Conservation (phyloP, 2,329 filamentous ascomycete species). For the Aspergillus fumigatiaffinis region DNA sequence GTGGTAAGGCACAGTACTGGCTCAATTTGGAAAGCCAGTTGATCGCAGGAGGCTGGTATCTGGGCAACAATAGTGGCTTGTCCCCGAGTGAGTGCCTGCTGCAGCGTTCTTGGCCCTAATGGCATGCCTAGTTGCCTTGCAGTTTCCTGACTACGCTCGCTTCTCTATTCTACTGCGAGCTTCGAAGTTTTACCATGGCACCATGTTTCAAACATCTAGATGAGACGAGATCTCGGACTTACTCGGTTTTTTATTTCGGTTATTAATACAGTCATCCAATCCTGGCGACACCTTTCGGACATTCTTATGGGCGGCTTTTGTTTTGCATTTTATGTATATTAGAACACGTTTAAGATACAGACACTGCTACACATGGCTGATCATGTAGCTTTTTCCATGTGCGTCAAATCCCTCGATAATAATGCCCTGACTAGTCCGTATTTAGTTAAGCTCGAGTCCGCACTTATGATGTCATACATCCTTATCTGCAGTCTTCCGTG, state of each 20-base stretch:
- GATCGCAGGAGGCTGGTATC: conserved; percentile 67
- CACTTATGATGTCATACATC: neutral
- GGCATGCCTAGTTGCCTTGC: conserved; percentile 11
- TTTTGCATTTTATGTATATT: neutral
- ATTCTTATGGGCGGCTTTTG: neutral
- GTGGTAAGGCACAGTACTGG: conserved; percentile 67
- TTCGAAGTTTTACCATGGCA: neutral
- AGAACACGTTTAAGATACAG: neutral
- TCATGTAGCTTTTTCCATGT: neutral
- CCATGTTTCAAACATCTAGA: neutral
- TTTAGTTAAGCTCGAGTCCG: neutral
- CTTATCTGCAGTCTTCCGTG: no score
- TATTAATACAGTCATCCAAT: neutral
- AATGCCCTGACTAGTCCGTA: neutral
- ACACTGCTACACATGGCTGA: neutral
- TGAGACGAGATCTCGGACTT: neutral
- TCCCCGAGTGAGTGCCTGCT: conserved; percentile 31
- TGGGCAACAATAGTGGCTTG: conserved; percentile 33
- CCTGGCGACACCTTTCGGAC: neutral
- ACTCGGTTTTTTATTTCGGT: neutral
- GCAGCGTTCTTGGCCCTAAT: conserved; percentile 14
- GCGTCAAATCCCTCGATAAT: no score
- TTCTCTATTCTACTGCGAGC: neutral
- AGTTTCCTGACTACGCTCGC: neutral
- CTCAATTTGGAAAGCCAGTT: conserved; percentile 58